Evolutionary conservation across 73 alveolate species (phyloP), one percentile per base, ranked within the genome.

Genomic region (Halteria grandinella): DNA sequence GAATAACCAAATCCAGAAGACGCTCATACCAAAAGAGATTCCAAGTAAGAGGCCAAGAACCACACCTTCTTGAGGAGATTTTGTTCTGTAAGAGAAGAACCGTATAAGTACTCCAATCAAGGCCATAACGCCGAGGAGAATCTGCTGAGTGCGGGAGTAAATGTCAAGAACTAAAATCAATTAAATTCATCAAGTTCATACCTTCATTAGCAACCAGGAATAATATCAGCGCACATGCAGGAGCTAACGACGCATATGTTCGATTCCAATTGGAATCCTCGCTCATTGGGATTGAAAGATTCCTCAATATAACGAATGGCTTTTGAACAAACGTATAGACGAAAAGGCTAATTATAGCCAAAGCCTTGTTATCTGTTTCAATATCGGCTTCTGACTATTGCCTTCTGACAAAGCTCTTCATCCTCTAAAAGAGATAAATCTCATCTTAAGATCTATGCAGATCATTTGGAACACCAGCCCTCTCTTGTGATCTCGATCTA

Each of bases 1-100:
- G 2, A 85, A 51, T 40, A 72, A 81, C 93, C 92, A 87, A 15
- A 92, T 83, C 98, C 98, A 92, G 12, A 92, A 51, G 52, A 92
- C 50, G 14, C 93, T 59, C 94, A 92, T 88, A 40, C 55, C 63
- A 64, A 92, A 88, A 21, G 96, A 88, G 21, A 88, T n/a, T n/a
- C n/a, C 39, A 11, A 73, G 32, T 23, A 27, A 23, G 29, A 66
- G 39, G 11, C 43, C 2, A 53, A 66, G 39, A n/a, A 66, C 18
- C 21, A 10, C 10, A 15, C 20, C 55, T 25, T 44, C 10, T 28
- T 44, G 17, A 3, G 80, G 80, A 6, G 80, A 66, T 29, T 41
- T 44, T 28, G 39, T 44, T 47, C 66, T 66, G 20, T 66, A 44
- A 5, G 80, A 45, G 37, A 28, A 45, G 11, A 66, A 32, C 47